These are phyloP conservation scores for Pseudocercospora cruenta DNA, from an alignment of 2,329 filamentous ascomycete genomes.

Conservation along the genomic window DNA sequence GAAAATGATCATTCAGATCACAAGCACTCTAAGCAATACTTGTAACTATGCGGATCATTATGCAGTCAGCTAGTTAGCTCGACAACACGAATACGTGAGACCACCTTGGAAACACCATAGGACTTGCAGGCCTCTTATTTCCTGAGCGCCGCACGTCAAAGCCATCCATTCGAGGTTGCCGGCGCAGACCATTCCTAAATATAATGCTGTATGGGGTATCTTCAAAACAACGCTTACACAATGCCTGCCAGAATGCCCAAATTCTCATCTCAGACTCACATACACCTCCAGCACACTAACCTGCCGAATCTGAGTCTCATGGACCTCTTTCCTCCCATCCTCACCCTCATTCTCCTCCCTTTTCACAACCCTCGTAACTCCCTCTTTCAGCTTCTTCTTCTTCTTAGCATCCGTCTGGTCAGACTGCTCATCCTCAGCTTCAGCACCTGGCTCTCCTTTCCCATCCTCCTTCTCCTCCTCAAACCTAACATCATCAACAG, in stretches of 20 bases:
- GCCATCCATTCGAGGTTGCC: neutral
- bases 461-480: no score
- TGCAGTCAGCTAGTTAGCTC: no score
- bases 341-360: conserved; percentile 29
- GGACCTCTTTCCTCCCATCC: conserved; percentile 26
- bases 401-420: no score
- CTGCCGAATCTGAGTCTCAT: conserved; percentile 46
- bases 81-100: neutral
- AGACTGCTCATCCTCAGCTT: neutral
- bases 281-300: conserved; percentile 41
- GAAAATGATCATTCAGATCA: no score
- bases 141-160: neutral
- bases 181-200: neutral
- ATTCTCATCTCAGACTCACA: conserved; percentile 35
- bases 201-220: conserved; percentile 13
- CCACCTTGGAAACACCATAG: neutral
- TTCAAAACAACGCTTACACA: conserved; percentile 5
- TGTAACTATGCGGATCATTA: no score
- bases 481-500: conserved; percentile 67
- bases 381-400: neutral
- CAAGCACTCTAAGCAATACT: no score
- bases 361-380: conserved; percentile 13
- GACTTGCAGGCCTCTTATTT: neutral
- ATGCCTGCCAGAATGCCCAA: neutral
- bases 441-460: no score